A percentile compares a stretch with the other conserved stretches of the same genome.
These are phyloP conservation scores for Thelonectria discophora DNA, from an alignment of 2,329 filamentous ascomycete genomes.

Conservation along the genomic window DNA sequence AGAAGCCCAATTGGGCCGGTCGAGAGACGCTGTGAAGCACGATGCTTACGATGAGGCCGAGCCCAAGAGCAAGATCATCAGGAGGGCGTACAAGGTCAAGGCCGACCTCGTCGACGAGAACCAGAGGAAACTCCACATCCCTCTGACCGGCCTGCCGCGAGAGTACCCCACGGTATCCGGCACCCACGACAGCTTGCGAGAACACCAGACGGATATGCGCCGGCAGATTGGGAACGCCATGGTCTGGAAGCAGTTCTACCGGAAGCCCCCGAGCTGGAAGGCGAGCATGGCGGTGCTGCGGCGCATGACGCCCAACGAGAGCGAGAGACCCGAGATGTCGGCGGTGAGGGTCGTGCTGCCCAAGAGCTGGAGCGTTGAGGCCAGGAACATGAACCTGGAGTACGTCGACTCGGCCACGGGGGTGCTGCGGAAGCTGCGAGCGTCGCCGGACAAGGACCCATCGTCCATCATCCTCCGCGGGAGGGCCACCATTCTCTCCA, in stretches of 20 bases:
- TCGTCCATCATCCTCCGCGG: slow-evolving; percentile 48
- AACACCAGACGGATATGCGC: slow-evolving; percentile 39
- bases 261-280: slow-evolving; percentile 51
- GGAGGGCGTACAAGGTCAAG: slow-evolving; percentile 42
- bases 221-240: slow-evolving; percentile 50
- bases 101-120: slow-evolving; percentile 30
- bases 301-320: slow-evolving; percentile 47
- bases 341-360: slow-evolving; percentile 51
- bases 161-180: slow-evolving; percentile 42
- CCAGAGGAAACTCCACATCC: slow-evolving; percentile 36
- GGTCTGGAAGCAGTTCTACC: slow-evolving; percentile 44
- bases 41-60: slow-evolving; percentile 24
- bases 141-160: slow-evolving; percentile 41
- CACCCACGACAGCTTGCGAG: slow-evolving; percentile 33
- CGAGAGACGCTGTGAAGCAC: slow-evolving; percentile 17
- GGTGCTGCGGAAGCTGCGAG: slow-evolving; percentile 45
- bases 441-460: slow-evolving; percentile 46
- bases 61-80: slow-evolving; percentile 43
- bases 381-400: slow-evolving; percentile 46
- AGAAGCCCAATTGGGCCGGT: neutral
- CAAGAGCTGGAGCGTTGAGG: slow-evolving; percentile 46
- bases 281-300: slow-evolving; percentile 51
- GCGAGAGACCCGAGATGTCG: slow-evolving; percentile 46
- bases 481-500: slow-evolving; percentile 42
- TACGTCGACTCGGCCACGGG: slow-evolving; percentile 49